phyloP scores from a whole-genome alignment of 805 yeast species.

The Myxozyma monticola region DNA sequence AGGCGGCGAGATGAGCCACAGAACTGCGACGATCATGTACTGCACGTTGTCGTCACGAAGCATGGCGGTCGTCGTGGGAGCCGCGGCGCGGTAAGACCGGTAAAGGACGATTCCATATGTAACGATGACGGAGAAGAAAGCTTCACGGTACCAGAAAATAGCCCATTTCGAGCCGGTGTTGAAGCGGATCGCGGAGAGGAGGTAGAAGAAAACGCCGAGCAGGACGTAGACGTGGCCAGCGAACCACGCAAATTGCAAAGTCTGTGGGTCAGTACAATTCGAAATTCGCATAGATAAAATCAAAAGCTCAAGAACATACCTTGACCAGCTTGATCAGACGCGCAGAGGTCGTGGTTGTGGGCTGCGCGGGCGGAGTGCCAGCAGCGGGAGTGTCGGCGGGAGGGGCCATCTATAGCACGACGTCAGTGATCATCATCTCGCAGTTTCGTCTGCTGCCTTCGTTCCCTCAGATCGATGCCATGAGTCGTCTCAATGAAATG shows the following conservation, averaged over 20 bases:
- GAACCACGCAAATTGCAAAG: conserved; percentile 78
- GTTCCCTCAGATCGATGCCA: no score
- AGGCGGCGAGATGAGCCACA: conserved; percentile 60
- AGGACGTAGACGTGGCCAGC: conserved; percentile 53
- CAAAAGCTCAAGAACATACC: conserved; percentile 3
- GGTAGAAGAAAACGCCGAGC: conserved; percentile 44
- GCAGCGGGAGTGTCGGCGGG: conserved; percentile 12
- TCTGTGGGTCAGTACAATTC: conserved; percentile 1
- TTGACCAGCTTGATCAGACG: conserved; percentile 23
- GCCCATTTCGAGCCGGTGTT: conserved; percentile 39
- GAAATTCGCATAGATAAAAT: neutral
- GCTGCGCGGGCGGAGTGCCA: conserved; percentile 7
- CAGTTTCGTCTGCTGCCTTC: no score
- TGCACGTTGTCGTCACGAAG: conserved; percentile 69
- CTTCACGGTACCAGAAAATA: conserved; percentile 54
- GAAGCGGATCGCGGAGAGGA: conserved; percentile 40
- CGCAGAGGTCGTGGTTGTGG: conserved; percentile 14
- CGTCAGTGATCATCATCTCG: no score
- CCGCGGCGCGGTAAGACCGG: conserved; percentile 49
- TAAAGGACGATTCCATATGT: conserved; percentile 75
- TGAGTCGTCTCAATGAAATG: no score
- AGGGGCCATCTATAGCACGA: conserved; percentile 11
- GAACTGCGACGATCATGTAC: conserved; percentile 57
- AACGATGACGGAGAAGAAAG: conserved; percentile 63
- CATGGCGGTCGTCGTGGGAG: conserved; percentile 37